Conservation (phyloP, 352 stramenopile genomes). For the Phytophthora pluvialis region DNA sequence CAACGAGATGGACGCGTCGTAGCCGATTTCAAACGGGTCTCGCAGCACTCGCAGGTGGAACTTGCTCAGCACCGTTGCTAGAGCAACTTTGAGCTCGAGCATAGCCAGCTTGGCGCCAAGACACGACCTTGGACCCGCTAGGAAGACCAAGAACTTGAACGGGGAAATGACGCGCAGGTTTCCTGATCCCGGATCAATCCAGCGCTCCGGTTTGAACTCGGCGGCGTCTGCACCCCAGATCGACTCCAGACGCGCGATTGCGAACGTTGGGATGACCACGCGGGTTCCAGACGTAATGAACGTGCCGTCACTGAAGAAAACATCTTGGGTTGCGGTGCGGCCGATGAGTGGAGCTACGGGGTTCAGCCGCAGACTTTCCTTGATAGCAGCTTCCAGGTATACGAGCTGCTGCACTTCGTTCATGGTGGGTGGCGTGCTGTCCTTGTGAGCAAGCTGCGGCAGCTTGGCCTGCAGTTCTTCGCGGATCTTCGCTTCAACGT, state of each 20-base stretch:
- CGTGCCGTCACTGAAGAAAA: slow-evolving; percentile 67
- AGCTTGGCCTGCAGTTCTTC: slow-evolving; percentile 52
- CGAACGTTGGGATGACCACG: slow-evolving; percentile 63
- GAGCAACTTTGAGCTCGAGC: slow-evolving; percentile 65
- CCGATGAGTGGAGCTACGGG: slow-evolving; percentile 62
- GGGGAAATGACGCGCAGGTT: slow-evolving; percentile 51
- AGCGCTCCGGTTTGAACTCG: slow-evolving; percentile 76
- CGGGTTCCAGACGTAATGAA: slow-evolving; percentile 55
- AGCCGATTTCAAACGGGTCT: slow-evolving; percentile 45
- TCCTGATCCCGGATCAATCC: slow-evolving; percentile 50
- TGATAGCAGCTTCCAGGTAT: slow-evolving; percentile 70
- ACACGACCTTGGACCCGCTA: slow-evolving; percentile 67
- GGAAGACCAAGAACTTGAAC: slow-evolving; percentile 76
- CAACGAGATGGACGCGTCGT: slow-evolving; percentile 50
- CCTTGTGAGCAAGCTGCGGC: slow-evolving; percentile 37
- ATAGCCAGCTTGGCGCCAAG: slow-evolving; percentile 65
- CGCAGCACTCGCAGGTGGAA: slow-evolving; percentile 34
- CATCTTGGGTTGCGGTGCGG: slow-evolving; percentile 52
- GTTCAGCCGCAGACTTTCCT: slow-evolving; percentile 73
- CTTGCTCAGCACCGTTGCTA: slow-evolving; percentile 50
- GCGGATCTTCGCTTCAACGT: slow-evolving; percentile 52
- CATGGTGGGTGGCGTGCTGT: slow-evolving; percentile 36
- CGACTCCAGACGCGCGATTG: slow-evolving; percentile 53
- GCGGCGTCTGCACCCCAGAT: slow-evolving; percentile 71
- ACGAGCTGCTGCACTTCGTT: slow-evolving; percentile 58